Evolutionary conservation across 805 yeast species (phyloP).

Genomic region (Candida ipomoeae): DNA sequence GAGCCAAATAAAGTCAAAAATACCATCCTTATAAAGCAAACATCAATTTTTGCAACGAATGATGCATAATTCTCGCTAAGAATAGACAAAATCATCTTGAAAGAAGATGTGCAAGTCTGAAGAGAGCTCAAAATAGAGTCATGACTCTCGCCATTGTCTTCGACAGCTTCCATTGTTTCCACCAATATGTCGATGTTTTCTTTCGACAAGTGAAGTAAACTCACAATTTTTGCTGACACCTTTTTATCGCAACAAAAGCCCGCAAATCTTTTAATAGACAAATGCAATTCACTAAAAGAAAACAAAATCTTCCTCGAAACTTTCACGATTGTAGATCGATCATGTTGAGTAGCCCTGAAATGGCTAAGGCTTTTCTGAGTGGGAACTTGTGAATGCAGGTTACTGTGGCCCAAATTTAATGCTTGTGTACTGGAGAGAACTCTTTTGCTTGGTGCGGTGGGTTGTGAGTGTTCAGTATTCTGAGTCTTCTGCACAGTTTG

Average conservation of each 20-base stretch:
- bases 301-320: constrained; percentile 59
- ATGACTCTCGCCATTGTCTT: constrained; percentile 29
- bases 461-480: neutral
- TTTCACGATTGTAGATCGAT: constrained; percentile 28
- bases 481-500: neutral
- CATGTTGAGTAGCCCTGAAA: constrained; percentile 2
- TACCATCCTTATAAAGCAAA: constrained; percentile 46
- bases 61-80: constrained; percentile 45
- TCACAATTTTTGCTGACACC: constrained; percentile 50
- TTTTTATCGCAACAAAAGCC: constrained; percentile 56
- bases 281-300: constrained; percentile 61
- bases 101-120: constrained; percentile 39
- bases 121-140: constrained; percentile 30
- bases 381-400: neutral
- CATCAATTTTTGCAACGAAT: constrained; percentile 55
- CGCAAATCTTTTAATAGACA: constrained; percentile 52
- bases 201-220: constrained; percentile 48
- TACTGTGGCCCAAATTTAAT: neutral
- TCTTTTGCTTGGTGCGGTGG: neutral
- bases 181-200: constrained; percentile 54
- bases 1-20: constrained; percentile 46
- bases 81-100: constrained; percentile 47
- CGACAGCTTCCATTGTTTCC: constrained; percentile 49
- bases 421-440: neutral
- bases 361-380: neutral